These are phyloP conservation scores for Mallotus nudiflorus DNA, from an alignment of 345 rosid genomes.

Conservation along the genomic window DNA sequence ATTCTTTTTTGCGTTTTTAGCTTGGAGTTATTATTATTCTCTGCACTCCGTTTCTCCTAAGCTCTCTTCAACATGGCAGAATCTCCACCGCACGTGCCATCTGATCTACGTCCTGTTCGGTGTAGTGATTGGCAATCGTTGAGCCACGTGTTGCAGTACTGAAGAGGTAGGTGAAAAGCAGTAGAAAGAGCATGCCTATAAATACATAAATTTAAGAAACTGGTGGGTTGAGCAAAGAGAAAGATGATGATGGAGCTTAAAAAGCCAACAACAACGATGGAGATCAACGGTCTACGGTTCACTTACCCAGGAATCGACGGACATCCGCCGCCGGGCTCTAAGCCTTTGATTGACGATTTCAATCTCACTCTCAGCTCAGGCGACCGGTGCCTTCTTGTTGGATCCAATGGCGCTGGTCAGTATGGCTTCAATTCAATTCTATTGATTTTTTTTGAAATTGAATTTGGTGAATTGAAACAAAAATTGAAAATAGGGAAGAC, in stretches of 20 bases:
- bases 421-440: too few species aligned
- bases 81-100: background rate
- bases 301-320: constrained; percentile 98
- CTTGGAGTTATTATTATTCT: background rate
- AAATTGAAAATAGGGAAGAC: constrained; percentile 92
- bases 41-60: background rate
- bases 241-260: constrained; percentile 40
- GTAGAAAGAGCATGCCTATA: background rate
- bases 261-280: constrained; percentile 55
- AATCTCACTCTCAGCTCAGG: constrained; percentile 54
- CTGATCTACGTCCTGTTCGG: background rate
- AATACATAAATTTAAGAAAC: too few species aligned
- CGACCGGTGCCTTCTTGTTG: constrained; percentile 92
- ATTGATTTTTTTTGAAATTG: too few species aligned
- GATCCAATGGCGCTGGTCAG: constrained; percentile 97
- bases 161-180: too few species aligned
- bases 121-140: background rate
- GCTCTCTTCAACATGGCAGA: background rate
- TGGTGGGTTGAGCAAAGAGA: constrained; percentile 11
- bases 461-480: too few species aligned
- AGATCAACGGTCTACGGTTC: constrained; percentile 75
- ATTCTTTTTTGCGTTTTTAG: background rate
- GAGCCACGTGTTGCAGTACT: background rate
- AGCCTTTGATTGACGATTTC: constrained; percentile 73
- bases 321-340: constrained; percentile 83